Base-by-base conservation (phyloP, 495 filamentous ascomycete genomes). In the Xylaria castorea region DNA sequence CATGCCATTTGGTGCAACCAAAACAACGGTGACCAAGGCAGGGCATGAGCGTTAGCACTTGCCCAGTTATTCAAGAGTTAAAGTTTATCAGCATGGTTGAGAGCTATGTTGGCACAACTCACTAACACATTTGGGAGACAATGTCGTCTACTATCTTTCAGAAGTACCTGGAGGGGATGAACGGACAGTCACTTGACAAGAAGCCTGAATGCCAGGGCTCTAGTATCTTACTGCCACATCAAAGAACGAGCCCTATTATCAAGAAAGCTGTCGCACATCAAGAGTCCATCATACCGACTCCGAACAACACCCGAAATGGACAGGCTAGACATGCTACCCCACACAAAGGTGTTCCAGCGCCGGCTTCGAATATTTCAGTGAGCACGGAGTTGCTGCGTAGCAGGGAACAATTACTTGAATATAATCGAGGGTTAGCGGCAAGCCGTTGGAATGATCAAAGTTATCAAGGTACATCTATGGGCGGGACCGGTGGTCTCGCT, bases 141-240 rank as follows among this genome's bases (percentile, higher is more conserved):
- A 60, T 69, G 67, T 46, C 51, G 5, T 61, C 36, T 25, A 42
- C n/a, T 0, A 30, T 27, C 9, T 70, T 61, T 34, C 68, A 70
- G 57, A 53, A 60, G 32, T 40, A 51, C 8, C 22, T 64, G 44
- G 44, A 62, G 30, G 58, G 22, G 11, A 71, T 51, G 68, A 60
- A 63, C 38, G 32, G 40, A 32, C 68, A 71, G 6, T 7, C 67
- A 40, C 67, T 69, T 60, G 51, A 32, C 22, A 60, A 34, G 9
- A 48, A 25, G 51, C 25, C 67, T 11, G 53, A 51, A 32, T 11
- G 20, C 34, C 68, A 42, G 12, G 9, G 25, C 18, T 42, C 57
- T n/a, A 25, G 32, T 38, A 5, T 9, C 30, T 22, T 71, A 40
- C 32, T 53, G 14, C 68, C 68, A 1, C 68, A 71, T 9, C 58